These are phyloP conservation scores for Cymodocea nodosa DNA, from an alignment of 116 monocot genomes.

Conservation along the genomic window DNA sequence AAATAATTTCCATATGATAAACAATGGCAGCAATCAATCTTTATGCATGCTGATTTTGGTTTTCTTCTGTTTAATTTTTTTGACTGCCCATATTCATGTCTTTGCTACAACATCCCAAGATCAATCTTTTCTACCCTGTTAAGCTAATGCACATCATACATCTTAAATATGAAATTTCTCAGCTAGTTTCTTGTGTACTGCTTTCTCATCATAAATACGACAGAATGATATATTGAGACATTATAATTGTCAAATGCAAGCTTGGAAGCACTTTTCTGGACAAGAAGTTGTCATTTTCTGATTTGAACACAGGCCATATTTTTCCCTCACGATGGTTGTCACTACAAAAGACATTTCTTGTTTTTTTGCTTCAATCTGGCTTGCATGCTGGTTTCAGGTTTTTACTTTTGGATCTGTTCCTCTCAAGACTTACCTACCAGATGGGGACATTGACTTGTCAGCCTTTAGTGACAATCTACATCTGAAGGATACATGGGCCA, in stretches of 20 bases:
- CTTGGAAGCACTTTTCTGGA: not conserved
- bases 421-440: conserved; percentile 90
- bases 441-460: conserved; percentile 88
- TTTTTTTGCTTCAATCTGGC: not conserved
- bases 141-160: too few relatives aligned
- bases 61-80: too few relatives aligned
- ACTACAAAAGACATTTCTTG: not conserved
- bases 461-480: conserved; percentile 43
- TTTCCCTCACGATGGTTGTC: too few relatives aligned
- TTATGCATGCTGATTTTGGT: too few relatives aligned
- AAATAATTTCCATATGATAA: too few relatives aligned
- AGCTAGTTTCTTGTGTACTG: too few relatives aligned
- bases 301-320: not conserved
- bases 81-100: too few relatives aligned
- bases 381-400: conserved; percentile 40
- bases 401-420: conserved; percentile 96
- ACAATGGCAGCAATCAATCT: too few relatives aligned
- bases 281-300: not conserved
- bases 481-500: conserved; percentile 72
- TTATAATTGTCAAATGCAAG: not conserved
- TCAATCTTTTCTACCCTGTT: too few relatives aligned
- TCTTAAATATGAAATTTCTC: too few relatives aligned
- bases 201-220: too few relatives aligned
- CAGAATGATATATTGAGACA: not conserved
- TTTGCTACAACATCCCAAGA: too few relatives aligned